phyloP scores from a whole-genome alignment of 1,284 basidiomycete genomes.

The Spongiforma sp. region DNA sequence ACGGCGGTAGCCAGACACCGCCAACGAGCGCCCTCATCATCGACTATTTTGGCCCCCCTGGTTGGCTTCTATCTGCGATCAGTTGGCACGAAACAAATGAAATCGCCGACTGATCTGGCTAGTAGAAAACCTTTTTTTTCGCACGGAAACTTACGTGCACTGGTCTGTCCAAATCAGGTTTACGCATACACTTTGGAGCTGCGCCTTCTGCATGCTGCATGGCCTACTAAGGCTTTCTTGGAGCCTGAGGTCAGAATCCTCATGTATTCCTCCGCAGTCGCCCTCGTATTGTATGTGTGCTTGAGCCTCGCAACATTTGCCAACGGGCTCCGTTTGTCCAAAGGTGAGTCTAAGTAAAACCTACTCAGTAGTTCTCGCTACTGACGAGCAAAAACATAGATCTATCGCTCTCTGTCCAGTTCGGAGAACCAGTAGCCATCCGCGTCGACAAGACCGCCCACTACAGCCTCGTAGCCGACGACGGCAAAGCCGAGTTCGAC shows the following conservation, averaged over 20 bases:
- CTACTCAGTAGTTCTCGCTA: too few species aligned
- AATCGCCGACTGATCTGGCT: background rate
- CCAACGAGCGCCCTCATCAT: too few species aligned
- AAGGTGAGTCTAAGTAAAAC: too few species aligned
- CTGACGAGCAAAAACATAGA: too few species aligned
- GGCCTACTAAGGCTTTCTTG: too few species aligned
- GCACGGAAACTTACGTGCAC: background rate
- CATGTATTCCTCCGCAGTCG: background rate
- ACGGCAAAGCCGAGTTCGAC: slow-evolving; percentile 23
- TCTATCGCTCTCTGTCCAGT: slow-evolving; percentile 13
- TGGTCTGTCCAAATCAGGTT: too few species aligned
- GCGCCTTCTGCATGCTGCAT: too few species aligned
- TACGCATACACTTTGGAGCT: too few species aligned
- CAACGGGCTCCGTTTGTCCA: slow-evolving; percentile 1
- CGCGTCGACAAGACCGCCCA: slow-evolving; percentile 20
- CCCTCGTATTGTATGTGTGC: background rate
- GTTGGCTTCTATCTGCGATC: background rate
- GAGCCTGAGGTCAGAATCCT: background rate
- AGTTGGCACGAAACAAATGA: background rate
- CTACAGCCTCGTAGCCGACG: slow-evolving; percentile 11
- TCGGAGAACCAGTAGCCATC: slow-evolving; percentile 19
- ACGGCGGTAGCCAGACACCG: too few species aligned
- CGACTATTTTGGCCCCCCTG: background rate
- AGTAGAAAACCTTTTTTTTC: background rate
- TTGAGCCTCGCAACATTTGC: background rate